Evolutionary conservation across 2,329 filamentous ascomycete species (phyloP), one percentile per base, ranked within the genome.

Genomic region (Exophiala bonariae): DNA sequence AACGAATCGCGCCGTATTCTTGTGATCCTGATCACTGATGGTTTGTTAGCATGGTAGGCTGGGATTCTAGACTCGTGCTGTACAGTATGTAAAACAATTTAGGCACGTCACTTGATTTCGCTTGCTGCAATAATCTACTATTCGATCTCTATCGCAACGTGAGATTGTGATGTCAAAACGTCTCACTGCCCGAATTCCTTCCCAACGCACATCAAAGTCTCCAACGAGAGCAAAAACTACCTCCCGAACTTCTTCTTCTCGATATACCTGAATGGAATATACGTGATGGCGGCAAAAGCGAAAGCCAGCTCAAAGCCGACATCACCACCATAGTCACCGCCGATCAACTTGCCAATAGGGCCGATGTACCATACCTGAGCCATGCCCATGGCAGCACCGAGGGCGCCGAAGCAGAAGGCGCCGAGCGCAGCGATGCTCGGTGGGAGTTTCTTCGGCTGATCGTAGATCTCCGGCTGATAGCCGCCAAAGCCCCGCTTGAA

Each of bases 371-470:
- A 89, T 0, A 72, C 65, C 65, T 89, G 85, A 14, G 78, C 78
- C 83, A 89, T 89, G 4, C 86, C 85, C 6, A 80, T 70, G 2
- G 86, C 75, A 59, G 86, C 83, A 11, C 86, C 86, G 11, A 76
- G 73, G 31, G 85, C 67, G 41, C 86, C 86, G 44, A 79, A 78
- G 59, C 72, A 72, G 64, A 88, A 88, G 0, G 85, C 82, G 2
- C 73, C 56, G 9, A 82, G 57, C 3, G 85, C 84, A 0, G 85
- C 83, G 39, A 85, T 72, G 8, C 84, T 81, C 0, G 79, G 74
- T 0, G 86, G 85, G 0, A 89, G 74, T 41, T 75, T 76, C 0
- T 67, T 61, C 0, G 77, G 74, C 44, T 78, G 70, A 54, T 82
- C 76, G 63, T 85, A 87, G 52, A 76, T 63, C 33, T 79, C 75